These are phyloP conservation scores for Penicillium digitatum DNA, from an alignment of 2,329 filamentous ascomycete species.

Conservation along the genomic window DNA sequence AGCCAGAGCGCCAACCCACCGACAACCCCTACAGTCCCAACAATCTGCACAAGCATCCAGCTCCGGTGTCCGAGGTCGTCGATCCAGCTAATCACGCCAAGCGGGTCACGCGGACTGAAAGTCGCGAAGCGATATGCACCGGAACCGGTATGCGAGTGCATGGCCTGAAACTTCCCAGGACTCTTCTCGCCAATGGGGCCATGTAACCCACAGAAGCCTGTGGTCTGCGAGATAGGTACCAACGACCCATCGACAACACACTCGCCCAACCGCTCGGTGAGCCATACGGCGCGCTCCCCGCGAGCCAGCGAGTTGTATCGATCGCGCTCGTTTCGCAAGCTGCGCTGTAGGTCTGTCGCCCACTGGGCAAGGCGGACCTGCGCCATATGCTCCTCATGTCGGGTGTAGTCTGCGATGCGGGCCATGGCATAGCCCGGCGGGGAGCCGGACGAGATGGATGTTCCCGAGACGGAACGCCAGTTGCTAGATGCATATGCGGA, in stretches of 20 bases:
- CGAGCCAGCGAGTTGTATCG: conserved; percentile 61
- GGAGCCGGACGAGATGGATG: conserved; percentile 21
- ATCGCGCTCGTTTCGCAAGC: conserved; percentile 67
- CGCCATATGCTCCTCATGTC: conserved; percentile 58
- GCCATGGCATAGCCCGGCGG: conserved; percentile 57
- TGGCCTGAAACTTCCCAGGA: conserved; percentile 19
- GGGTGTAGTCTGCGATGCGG: conserved; percentile 56
- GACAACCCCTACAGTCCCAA: conserved; percentile 69
- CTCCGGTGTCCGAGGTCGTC: conserved; percentile 62
- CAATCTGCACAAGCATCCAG: conserved; percentile 66
- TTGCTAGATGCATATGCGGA: background rate
- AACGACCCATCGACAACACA: conserved; percentile 63
- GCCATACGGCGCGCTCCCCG: conserved; percentile 64
- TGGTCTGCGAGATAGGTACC: conserved; percentile 48
- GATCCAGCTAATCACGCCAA: conserved; percentile 69
- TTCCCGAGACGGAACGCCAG: conserved; percentile 19
- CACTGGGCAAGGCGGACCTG: conserved; percentile 74
- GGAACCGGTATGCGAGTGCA: conserved; percentile 24
- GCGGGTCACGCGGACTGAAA: conserved; percentile 65
- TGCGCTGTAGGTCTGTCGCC: conserved; percentile 75
- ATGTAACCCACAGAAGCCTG: conserved; percentile 27
- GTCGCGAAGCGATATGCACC: conserved; percentile 32
- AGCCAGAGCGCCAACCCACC: conserved; percentile 68
- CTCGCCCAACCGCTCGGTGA: conserved; percentile 63
- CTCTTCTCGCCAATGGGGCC: conserved; percentile 23